Evolutionary conservation across 2,329 filamentous ascomycete species (phyloP).

Genomic region (Passalora sequoiae): DNA sequence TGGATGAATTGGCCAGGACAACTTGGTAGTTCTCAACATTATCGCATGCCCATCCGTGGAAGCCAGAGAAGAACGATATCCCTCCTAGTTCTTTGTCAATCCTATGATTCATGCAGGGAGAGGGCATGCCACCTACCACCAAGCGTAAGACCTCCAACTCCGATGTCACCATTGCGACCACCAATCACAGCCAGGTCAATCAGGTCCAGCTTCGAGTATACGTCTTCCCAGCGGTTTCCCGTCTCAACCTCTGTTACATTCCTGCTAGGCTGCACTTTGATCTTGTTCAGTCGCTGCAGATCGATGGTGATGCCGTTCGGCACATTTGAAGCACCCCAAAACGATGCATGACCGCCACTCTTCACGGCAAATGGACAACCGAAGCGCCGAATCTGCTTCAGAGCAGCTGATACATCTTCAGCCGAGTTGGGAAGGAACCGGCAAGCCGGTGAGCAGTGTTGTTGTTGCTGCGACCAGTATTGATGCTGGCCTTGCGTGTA

Average conservation of each 20-base stretch:
- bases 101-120: too few species aligned
- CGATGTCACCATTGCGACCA: conserved; percentile 23
- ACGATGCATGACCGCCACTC: conserved; percentile 26
- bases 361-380: conserved; percentile 26
- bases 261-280: conserved; percentile 1
- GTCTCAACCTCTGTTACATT: conserved; percentile 12
- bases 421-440: conserved; percentile 5
- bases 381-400: neutral
- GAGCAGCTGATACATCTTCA: conserved; percentile 2
- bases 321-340: conserved; percentile 23
- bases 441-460: conserved; percentile 3
- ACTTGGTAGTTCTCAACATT: conserved; percentile 28
- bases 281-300: conserved; percentile 2
- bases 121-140: conserved; percentile 16
- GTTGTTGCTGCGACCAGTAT: conserved; percentile 11
- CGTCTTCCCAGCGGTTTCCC: conserved; percentile 18
- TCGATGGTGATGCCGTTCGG: conserved; percentile 11
- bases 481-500: conserved; percentile 3
- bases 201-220: conserved; percentile 15
- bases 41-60: conserved; percentile 30
- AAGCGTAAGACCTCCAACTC: conserved; percentile 27
- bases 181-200: conserved; percentile 17
- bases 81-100: conserved; percentile 2
- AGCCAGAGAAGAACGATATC: conserved; percentile 28
- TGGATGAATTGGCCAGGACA: conserved; percentile 23